Conservation (phyloP, 2,329 filamentous ascomycete species). For the Hypoxylon rubiginosum region DNA sequence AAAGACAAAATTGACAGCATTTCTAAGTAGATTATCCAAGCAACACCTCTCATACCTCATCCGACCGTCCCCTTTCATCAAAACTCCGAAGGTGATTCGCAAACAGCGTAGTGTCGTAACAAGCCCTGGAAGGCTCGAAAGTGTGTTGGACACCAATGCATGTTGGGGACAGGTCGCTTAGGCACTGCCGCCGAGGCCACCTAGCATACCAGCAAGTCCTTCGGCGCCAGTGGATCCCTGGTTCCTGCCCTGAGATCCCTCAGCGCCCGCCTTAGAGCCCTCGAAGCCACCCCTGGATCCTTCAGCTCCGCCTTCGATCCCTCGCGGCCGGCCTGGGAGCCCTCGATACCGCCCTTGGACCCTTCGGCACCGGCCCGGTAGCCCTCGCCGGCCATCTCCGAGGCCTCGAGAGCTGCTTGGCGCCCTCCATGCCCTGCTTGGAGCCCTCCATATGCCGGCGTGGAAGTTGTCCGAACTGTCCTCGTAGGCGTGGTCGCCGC, state of each 20-base stretch:
- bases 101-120: too few species aligned
- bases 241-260: not conserved
- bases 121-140: too few species aligned
- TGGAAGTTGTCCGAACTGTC: conserved; percentile 30
- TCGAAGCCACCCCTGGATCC: not conserved
- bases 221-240: not conserved
- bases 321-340: conserved; percentile 12
- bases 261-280: not conserved
- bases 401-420: not conserved
- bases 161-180: too few species aligned
- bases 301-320: not conserved
- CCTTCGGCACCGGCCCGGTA: conserved; percentile 10
- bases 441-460: conserved; percentile 15
- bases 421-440: conserved; percentile 15
- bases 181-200: conserved; percentile 12
- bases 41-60: too few species aligned
- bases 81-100: too few species aligned
- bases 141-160: too few species aligned
- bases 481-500: conserved; percentile 20
- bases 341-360: conserved; percentile 2
- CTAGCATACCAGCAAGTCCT: conserved; percentile 12
- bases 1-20: too few species aligned
- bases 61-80: too few species aligned
- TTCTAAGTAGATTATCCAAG: too few species aligned
- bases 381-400: conserved; percentile 1